phyloP scores from a whole-genome alignment of 805 yeast genomes.

The Cyberlindnera suaveolens region DNA sequence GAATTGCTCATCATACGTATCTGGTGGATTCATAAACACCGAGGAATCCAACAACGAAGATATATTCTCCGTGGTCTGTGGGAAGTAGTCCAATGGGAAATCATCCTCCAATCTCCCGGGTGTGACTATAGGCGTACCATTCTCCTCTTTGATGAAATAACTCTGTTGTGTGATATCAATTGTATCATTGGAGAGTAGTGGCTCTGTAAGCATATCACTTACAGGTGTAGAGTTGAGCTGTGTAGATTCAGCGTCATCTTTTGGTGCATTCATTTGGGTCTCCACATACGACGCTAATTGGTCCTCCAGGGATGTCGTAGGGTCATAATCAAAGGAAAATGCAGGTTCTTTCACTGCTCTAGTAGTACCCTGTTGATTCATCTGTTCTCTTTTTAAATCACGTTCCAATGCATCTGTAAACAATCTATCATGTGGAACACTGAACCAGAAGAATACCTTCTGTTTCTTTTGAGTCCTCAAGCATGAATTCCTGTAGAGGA shows the following conservation, averaged over 20 bases:
- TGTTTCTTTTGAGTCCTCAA: slow-evolving; percentile 93
- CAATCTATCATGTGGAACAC: slow-evolving; percentile 87
- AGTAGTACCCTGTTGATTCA: slow-evolving; percentile 63
- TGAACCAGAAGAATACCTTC: slow-evolving; percentile 94
- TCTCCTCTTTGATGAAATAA: slow-evolving; percentile 18
- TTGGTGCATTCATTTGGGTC: slow-evolving; percentile 16
- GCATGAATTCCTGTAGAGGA: slow-evolving; percentile 80
- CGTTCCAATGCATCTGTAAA: slow-evolving; percentile 92
- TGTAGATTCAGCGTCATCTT: background rate
- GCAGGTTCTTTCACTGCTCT: slow-evolving; percentile 74
- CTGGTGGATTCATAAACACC: slow-evolving; percentile 29
- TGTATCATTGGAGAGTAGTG: background rate
- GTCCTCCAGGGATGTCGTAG: slow-evolving; percentile 40
- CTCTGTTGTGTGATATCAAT: slow-evolving; percentile 8
- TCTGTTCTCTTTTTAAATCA: slow-evolving; percentile 73
- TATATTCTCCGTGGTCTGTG: slow-evolving; percentile 25
- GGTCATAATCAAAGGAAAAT: slow-evolving; percentile 62
- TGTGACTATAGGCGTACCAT: slow-evolving; percentile 16
- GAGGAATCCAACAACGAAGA: slow-evolving; percentile 21
- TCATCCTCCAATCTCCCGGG: slow-evolving; percentile 37
- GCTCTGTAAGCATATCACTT: background rate
- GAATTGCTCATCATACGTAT: slow-evolving; percentile 36
- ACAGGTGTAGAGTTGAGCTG: background rate
- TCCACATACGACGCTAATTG: slow-evolving; percentile 44
- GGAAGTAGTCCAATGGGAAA: slow-evolving; percentile 67